Evolutionary conservation across 1,139 yeast species (phyloP), one percentile per base, ranked within the genome.

Genomic region (Pneumocystis carinii): DNA sequence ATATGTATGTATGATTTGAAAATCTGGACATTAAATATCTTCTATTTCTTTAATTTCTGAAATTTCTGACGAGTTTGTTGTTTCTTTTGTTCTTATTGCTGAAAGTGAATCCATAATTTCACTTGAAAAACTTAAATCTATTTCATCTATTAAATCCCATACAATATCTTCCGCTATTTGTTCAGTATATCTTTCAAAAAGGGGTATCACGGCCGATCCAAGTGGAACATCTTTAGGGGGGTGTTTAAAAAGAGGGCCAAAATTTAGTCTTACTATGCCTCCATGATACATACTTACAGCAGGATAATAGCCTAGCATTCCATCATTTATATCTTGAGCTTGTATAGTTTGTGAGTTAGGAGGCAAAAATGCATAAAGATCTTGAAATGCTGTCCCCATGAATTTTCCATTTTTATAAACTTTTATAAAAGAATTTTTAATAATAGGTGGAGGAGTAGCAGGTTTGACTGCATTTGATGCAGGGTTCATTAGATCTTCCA

Each of bases 241-340:
- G 64, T 66, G 76, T 64, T 76, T 76, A 68, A 87, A 82, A n/a
- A 81, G 75, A 0, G 90, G 90, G 0, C 90, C 90, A 15, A 87
- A 77, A 68, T 84, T 84, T 63, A 89, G 73, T 63, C 80, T 76
- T 7, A 88, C 96, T 15, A 81, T 76, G 0, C 97, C 98, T 12
- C 87, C 87, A 67, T 83, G 83, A 71, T 83, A 92, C 42, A 87
- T 87, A 64, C 96, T 87, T 41, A 89, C 78, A 75, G 90, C 88
- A 0, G 98, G 98, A 73, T 84, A 92, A 72, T 94, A 92, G 0
- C 97, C 98, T 63, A 90, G 75, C 60, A 83, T 77, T 1, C 95
- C 96, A 24, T 66, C 63, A 66, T 64, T 64, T 64, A 61, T 67
- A 64, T 65, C 70, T 53, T 62, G 53, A 36, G 70, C 72, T 39